Evolutionary conservation across 2,329 filamentous ascomycete genomes (phyloP), one percentile per base, ranked within the genome.

Genomic region (Microcyclosporella mali): DNA sequence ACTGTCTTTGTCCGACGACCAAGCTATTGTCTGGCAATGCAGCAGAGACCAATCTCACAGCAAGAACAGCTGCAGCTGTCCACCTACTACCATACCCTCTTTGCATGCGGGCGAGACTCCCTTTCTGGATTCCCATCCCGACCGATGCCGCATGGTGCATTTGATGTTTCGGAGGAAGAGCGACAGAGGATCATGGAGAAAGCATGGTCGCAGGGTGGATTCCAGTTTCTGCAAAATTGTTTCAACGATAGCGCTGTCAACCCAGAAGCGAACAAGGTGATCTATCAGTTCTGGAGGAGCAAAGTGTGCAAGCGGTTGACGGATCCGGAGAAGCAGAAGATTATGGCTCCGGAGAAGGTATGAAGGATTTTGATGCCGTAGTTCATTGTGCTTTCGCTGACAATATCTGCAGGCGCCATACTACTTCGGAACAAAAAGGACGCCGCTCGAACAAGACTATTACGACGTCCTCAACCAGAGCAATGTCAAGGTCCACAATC

Each of bases 1-100:
- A 71, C 67, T 1, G 75, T 84, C 18, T 83, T 84, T 59, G 77
- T 84, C 51, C 72, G 82, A 9, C 84, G 80, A 1, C 81, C 82
- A 0, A 84, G 83, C 43, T 66, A 82, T 4, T 77, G 77, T 0
- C 55, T 84, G 2, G 79, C 79, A 0, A 81, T 84, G 77, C 67
- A 71, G 3, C 71, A 73, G 42, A 64, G 67, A 3, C 27, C 62
- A 1, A 31, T 53, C 11, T 72, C 69, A 0, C 60, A 58, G 2
- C 67, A 71, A 37, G 74, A 79, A 46, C 75, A 82, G 52, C 62
- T 74, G 14, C 54, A 59, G 3, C 58, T 62, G n/a, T 70, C 70
- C 49, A 47, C 50, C 3, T 60, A 64, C 35, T 70, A 70, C n/a
- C 62, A 65, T 2, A 55, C 63, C 3, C 60, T 84, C 12, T 81